Evolutionary conservation across 2,329 filamentous ascomycete species (phyloP), one percentile per base, ranked within the genome.

Genomic region (Clonostachys solani): DNA sequence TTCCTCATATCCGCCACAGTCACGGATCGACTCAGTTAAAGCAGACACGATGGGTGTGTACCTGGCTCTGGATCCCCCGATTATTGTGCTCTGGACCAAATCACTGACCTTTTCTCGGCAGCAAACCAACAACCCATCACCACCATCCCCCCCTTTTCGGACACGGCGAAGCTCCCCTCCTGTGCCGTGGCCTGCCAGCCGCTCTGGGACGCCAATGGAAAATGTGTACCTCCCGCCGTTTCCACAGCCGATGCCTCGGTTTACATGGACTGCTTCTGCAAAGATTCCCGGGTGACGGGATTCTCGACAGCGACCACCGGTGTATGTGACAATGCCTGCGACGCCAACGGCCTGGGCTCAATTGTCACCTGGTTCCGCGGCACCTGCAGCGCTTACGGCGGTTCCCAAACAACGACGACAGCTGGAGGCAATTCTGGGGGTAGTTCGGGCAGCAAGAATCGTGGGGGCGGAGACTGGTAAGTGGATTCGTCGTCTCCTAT

Each of bases 181-280:
- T 90, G 86, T 58, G 85, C 81, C 10, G 62, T 70, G 18, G 51
- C 60, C 42, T 90, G 86, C 59, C 73, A 76, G 40, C 62, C 71
- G 29, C 79, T 90, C 41, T 82, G 77, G 60, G 79, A 88, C 64
- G 89, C 87, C 49, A 87, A 91, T 59, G 78, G 77, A 42, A 81
- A 74, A 51, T 95, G 90, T 65, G 76, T 86, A 2, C 84, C 86
- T 5, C 79, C 78, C 5, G 73, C 68, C 19, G 72, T 66, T 5
- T 63, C 76, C 6, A 63, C 67, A 7, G 73, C 74, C 44, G 72
- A 74, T 43, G 62, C 75, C 38, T 58, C 64, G 17, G 77, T 73
- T 40, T 89, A 86, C 62, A 73, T 81, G 45, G 72, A 74, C 35
- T 95, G 90, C 67, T 91, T 95, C 69, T 95, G 90, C 69, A 69